Evolutionary conservation across 1,139 yeast species (phyloP), one percentile per base, ranked within the genome.

Genomic region (Lodderomyces elongisporus): DNA sequence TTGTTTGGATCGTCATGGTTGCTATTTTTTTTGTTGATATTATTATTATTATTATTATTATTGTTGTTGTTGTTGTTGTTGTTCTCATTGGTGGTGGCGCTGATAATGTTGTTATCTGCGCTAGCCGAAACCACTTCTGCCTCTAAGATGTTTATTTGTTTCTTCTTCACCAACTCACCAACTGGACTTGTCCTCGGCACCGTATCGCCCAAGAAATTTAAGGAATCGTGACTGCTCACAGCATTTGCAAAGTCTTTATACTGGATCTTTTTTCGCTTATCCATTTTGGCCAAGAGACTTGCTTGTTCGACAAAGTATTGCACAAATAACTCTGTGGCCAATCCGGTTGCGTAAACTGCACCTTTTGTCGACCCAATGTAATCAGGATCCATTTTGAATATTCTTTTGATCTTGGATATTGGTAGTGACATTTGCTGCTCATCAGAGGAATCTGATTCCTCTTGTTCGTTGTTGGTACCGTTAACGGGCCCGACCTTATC

Each of bases 321-420:
- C 12, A 88, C 73, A 54, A 89, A 89, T 32, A 85, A 60, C 49
- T 89, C 96, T 0, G 96, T 82, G 4, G 96, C 95, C 30, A 85
- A 74, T 0, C 94, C 93, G 3, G 91, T 71, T 10, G 95, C 80
- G 48, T 81, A 84, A 10, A 84, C 85, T 0, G 95, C 94, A 25
- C 81, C 67, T 37, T 79, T 84, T 1, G 95, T 78, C 3, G 91
- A 80, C 2, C 85, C 74, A 4, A 72, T 60, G 46, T 84, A 84
- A 28, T 85, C 95, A 4, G 89, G 87, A 52, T 91, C 97, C 56
- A 82, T 74, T 49, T 85, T 87, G 51, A 91, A 79, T 35, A 89
- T 83, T 48, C 81, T 73, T 53, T 85, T 88, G 44, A 89, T 81
- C 46, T 89, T 81, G 2, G 95, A 74, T 18, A 88, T 61, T 5